Evolutionary conservation across 768 basidiomycete species (phyloP).

Genomic region (Podaxis sp.): DNA sequence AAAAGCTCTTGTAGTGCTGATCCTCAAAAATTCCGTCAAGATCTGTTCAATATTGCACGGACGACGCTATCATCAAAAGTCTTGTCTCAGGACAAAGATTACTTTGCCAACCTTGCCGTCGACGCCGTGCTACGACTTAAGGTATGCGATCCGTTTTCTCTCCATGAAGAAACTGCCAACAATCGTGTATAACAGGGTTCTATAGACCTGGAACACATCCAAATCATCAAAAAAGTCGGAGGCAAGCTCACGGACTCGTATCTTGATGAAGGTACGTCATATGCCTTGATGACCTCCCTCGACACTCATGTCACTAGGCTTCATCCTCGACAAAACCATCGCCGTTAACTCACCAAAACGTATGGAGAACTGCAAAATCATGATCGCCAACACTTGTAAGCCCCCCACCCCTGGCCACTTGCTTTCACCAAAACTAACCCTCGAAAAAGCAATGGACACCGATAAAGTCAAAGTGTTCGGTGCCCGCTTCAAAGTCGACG

Average conservation of each 20-base stretch:
- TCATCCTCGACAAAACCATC: conserved; percentile 96
- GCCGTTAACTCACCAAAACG: conserved; percentile 93
- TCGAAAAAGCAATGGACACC: conserved; percentile 87
- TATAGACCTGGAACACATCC: conserved; percentile 95
- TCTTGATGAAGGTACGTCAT: conserved; percentile 79
- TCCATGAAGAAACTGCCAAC: neutral
- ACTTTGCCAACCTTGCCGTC: conserved; percentile 97
- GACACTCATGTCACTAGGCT: conserved; percentile 46
- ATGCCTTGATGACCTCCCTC: neutral
- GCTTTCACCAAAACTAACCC: neutral
- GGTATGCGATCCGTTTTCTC: conserved; percentile 30
- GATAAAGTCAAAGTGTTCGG: conserved; percentile 99
- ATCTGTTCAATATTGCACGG: conserved; percentile 93
- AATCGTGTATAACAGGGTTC: conserved; percentile 60
- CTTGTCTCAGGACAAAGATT: conserved; percentile 92
- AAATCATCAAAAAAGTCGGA: conserved; percentile 99
- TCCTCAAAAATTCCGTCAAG: conserved; percentile 71
- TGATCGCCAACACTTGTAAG: conserved; percentile 98
- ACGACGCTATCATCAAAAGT: conserved; percentile 97
- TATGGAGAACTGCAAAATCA: conserved; percentile 90
- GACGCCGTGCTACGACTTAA: conserved; percentile 93
- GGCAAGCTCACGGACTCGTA: conserved; percentile 98
- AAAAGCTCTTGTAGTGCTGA: conserved; percentile 50
- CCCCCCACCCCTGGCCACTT: conserved; percentile 7
- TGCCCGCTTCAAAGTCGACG: conserved; percentile 91